Conservation (phyloP, 371 early-diverging fungal genomes). For the Saksenaea vasiformis region DNA sequence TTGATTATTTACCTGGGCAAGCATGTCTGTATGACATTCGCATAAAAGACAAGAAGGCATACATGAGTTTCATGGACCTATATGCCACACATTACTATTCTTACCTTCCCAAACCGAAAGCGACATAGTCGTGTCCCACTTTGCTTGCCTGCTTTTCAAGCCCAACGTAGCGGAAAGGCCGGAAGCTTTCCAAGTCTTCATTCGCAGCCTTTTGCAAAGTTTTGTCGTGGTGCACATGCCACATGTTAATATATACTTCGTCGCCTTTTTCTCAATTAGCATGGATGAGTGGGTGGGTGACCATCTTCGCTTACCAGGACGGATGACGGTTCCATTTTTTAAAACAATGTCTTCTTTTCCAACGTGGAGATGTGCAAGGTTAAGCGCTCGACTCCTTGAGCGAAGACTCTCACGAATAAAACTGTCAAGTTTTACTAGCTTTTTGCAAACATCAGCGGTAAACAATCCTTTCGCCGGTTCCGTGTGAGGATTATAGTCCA, state of each 20-base stretch:
- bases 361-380: conserved; percentile 28
- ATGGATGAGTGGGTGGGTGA: no score
- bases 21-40: conserved; percentile 15
- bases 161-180: conserved; percentile 50
- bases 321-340: conserved; percentile 41
- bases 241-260: conserved; percentile 29
- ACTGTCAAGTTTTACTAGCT: conserved; percentile 50
- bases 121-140: conserved; percentile 34
- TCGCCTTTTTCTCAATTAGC: conserved; percentile 19
- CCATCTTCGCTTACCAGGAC: conserved; percentile 29
- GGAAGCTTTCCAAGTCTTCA: conserved; percentile 29
- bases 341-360: conserved; percentile 29
- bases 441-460: conserved; percentile 29
- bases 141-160: conserved; percentile 38
- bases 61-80: neutral
- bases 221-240: conserved; percentile 17
- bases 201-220: conserved; percentile 20
- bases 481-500: neutral
- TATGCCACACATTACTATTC: neutral
- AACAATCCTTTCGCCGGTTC: conserved; percentile 14
- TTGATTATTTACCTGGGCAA: conserved; percentile 15
- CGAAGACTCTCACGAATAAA: conserved; percentile 50
- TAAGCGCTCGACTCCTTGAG: conserved; percentile 17
- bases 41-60: neutral
- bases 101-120: conserved; percentile 59